Percentiles rank a stretch among this genome's conserved stretches.
Evolutionary conservation across 257 asterid species (phyloP).

Genomic region (Nicotiana paniculata): DNA sequence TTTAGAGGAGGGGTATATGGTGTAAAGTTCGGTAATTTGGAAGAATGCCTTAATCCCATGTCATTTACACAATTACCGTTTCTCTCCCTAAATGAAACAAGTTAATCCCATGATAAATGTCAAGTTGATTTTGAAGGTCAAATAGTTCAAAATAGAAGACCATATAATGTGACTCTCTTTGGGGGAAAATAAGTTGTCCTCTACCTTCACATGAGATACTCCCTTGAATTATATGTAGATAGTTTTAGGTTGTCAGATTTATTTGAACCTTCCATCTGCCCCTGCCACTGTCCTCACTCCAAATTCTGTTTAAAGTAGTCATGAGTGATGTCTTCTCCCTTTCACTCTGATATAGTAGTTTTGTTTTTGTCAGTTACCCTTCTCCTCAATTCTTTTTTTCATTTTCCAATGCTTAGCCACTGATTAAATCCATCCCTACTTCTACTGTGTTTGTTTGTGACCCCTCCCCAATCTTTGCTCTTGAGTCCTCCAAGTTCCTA

Average conservation of each 20-base stretch:
- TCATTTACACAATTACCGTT: no score
- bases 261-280: neutral
- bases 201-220: no score
- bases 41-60: no score
- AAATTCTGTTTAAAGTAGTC: neutral
- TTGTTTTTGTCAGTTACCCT: neutral
- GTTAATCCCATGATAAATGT: no score
- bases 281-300: neutral
- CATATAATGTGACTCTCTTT: no score
- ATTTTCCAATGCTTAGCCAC: neutral
- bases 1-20: no score
- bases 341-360: neutral
- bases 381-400: neutral
- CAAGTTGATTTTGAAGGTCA: no score
- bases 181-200: no score
- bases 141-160: no score
- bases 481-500: neutral
- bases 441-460: neutral
- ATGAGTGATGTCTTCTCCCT: neutral
- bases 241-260: neutral
- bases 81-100: no score
- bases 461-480: neutral
- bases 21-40: no score
- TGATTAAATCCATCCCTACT: neutral
- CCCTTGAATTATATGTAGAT: no score